phyloP scores from a whole-genome alignment of 1,139 yeast species.

The Wickerhamomyces sp. region DNA sequence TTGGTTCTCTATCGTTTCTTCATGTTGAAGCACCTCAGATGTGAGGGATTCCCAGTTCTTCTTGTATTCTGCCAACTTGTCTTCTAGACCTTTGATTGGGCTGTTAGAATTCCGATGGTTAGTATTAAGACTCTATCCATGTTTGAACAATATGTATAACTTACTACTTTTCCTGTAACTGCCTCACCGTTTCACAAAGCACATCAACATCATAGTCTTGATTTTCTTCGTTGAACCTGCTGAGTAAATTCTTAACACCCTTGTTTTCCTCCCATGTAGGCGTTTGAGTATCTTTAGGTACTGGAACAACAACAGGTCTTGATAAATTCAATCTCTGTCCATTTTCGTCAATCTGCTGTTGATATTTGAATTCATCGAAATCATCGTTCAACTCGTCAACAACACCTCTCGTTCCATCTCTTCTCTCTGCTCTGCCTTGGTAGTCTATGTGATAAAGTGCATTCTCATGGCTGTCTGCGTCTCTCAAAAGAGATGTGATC shows the following conservation, averaged over 20 bases:
- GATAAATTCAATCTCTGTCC: constrained; percentile 4
- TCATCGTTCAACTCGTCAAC: constrained; percentile 21
- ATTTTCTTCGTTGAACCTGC: constrained; percentile 17
- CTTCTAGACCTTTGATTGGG: constrained; percentile 27
- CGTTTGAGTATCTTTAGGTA: constrained; percentile 12
- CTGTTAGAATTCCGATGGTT: too few relatives aligned
- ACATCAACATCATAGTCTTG: constrained; percentile 28
- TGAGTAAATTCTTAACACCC: constrained; percentile 21
- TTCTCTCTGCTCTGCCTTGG: constrained; percentile 19
- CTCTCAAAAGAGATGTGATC: constrained; percentile 55
- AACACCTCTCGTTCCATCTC: constrained; percentile 22
- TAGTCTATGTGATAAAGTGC: constrained; percentile 39
- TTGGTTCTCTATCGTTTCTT: constrained; percentile 28
- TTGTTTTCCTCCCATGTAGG: constrained; percentile 11
- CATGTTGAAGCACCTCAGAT: constrained; percentile 24
- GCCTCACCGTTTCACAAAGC: constrained; percentile 26
- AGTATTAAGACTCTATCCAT: not conserved
- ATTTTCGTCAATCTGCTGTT: constrained; percentile 9
- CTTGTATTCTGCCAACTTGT: constrained; percentile 21
- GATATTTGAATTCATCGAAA: constrained; percentile 18
- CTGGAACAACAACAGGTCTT: constrained; percentile 18
- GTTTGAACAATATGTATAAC: constrained; percentile 1
- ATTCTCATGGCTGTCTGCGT: constrained; percentile 52
- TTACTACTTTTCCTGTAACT: constrained; percentile 24
- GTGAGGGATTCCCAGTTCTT: constrained; percentile 20